Evolutionary conservation across 2,329 filamentous ascomycete genomes (phyloP).

Genomic region (Aspergillus sp.): DNA sequence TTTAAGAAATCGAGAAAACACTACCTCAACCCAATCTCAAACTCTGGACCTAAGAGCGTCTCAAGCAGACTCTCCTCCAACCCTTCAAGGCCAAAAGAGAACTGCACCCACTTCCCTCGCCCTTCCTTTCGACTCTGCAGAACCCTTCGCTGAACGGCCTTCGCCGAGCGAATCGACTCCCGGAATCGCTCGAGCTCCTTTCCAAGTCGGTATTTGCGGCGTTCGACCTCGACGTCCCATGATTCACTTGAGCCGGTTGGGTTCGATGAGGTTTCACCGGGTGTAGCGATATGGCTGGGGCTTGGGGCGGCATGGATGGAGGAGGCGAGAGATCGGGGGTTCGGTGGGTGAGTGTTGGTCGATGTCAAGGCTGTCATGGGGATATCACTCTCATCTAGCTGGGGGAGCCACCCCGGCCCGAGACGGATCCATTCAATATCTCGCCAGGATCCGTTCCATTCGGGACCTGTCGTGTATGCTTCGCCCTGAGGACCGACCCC

Average conservation of each 20-base stretch:
- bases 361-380: not conserved
- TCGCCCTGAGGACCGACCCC: constrained; percentile 34
- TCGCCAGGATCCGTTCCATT: constrained; percentile 53
- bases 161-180: constrained; percentile 32
- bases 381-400: constrained; percentile 23
- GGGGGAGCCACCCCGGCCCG: constrained; percentile 47
- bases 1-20: not conserved
- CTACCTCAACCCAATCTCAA: not conserved
- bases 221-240: constrained; percentile 41
- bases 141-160: constrained; percentile 38
- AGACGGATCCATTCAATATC: constrained; percentile 49
- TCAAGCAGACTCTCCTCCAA: constrained; percentile 24
- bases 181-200: constrained; percentile 39
- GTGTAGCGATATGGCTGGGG: not conserved
- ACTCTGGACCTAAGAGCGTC: constrained; percentile 24
- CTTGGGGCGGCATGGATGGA: constrained; percentile 31
- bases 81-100: constrained; percentile 36
- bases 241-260: constrained; percentile 14
- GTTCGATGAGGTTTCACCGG: not conserved
- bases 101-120: constrained; percentile 47
- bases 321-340: constrained; percentile 22
- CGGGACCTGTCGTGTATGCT: constrained; percentile 39
- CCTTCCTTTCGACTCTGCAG: constrained; percentile 34
- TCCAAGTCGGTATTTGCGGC: constrained; percentile 33
- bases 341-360: not conserved